Evolutionary conservation across 2,329 filamentous ascomycete genomes (phyloP).

Genomic region (Westerdykella ornata): DNA sequence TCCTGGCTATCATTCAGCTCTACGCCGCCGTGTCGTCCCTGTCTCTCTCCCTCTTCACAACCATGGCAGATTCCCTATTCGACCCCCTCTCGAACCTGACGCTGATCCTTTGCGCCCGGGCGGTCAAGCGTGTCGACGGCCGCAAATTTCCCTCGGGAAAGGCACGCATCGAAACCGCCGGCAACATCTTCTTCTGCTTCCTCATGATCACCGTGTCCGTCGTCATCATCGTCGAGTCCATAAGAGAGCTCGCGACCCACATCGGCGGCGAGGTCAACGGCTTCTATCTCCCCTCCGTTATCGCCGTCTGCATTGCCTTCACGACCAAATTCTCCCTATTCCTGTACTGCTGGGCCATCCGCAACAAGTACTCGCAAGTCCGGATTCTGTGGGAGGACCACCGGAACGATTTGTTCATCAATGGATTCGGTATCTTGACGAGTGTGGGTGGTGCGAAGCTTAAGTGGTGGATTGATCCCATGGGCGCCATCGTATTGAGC

Average conservation of each 20-base stretch:
- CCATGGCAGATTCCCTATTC: slow-evolving; percentile 92
- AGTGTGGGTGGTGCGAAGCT: slow-evolving; percentile 87
- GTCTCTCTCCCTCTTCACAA: slow-evolving; percentile 94
- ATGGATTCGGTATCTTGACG: slow-evolving; percentile 85
- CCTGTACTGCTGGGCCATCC: slow-evolving; percentile 84
- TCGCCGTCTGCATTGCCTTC: slow-evolving; percentile 81
- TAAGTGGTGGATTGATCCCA: slow-evolving; percentile 89
- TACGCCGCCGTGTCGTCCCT: slow-evolving; percentile 82
- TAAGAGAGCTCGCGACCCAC: slow-evolving; percentile 57
- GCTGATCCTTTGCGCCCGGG: slow-evolving; percentile 78
- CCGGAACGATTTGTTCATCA: slow-evolving; percentile 94
- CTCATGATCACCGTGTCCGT: slow-evolving; percentile 89
- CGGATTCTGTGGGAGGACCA: slow-evolving; percentile 95
- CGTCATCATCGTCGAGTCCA: slow-evolving; percentile 85
- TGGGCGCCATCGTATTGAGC: slow-evolving; percentile 80
- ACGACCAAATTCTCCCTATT: slow-evolving; percentile 76
- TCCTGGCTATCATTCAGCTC: slow-evolving; percentile 73
- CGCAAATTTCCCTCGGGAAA: slow-evolving; percentile 86
- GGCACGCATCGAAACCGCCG: slow-evolving; percentile 87
- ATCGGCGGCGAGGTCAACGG: slow-evolving; percentile 45
- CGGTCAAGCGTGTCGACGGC: slow-evolving; percentile 79
- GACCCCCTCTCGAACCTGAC: slow-evolving; percentile 86
- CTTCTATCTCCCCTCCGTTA: slow-evolving; percentile 76
- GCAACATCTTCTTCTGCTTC: slow-evolving; percentile 94
- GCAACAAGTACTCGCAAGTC: slow-evolving; percentile 86